phyloP scores from a whole-genome alignment of 805 yeast genomes.

The Hanseniaspora valbyensis region DNA sequence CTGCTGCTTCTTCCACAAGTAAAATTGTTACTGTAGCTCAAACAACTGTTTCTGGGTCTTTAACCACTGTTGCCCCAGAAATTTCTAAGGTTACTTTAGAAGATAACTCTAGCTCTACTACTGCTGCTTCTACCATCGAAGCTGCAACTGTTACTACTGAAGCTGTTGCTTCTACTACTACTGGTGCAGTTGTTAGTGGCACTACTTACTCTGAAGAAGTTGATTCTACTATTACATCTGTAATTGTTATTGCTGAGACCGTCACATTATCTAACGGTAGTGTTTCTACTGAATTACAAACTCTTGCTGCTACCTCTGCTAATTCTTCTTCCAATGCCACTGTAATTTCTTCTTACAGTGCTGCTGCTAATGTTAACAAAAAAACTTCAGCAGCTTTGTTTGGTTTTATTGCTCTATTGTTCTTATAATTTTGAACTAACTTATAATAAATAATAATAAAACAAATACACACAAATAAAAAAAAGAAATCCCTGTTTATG shows the following conservation, averaged over 20 bases:
- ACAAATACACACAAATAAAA: too few relatives aligned
- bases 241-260: too few relatives aligned
- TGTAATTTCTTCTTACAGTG: not conserved
- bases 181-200: too few relatives aligned
- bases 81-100: slow-evolving; percentile 49
- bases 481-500: too few relatives aligned
- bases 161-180: not conserved
- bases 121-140: not conserved
- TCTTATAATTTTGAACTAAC: not conserved
- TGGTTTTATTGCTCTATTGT: not conserved
- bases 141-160: not conserved
- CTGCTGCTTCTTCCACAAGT: slow-evolving; percentile 21
- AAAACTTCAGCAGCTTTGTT: not conserved
- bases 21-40: slow-evolving; percentile 3
- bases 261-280: too few relatives aligned
- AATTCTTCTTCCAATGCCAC: slow-evolving; percentile 18
- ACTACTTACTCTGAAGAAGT: too few relatives aligned
- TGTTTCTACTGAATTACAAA: slow-evolving; percentile 29
- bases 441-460: too few relatives aligned
- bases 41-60: slow-evolving; percentile 46
- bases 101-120: not conserved
- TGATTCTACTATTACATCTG: too few relatives aligned
- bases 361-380: not conserved
- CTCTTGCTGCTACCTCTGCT: slow-evolving; percentile 29
- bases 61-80: not conserved